Conservation (phyloP, 768 basidiomycete species). For the Coprinopsis strossmayeri region DNA sequence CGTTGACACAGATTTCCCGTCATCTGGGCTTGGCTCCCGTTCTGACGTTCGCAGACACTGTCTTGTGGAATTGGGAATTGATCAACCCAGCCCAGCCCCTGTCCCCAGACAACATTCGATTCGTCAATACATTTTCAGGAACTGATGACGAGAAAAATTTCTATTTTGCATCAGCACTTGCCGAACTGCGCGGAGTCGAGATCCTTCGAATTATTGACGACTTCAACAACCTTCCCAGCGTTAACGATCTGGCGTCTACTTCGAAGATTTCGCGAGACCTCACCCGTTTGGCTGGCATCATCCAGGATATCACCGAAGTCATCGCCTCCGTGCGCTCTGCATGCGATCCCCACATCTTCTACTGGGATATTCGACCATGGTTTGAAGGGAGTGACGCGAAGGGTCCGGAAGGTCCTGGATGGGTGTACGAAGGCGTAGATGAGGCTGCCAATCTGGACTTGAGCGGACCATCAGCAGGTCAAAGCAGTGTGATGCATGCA, state of each 20-base stretch:
- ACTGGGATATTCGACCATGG: conserved; percentile 90
- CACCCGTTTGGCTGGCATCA: conserved; percentile 52
- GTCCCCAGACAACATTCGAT: conserved; percentile 68
- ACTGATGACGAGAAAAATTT: conserved; percentile 83
- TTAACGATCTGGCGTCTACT: conserved; percentile 53
- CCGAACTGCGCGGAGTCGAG: conserved; percentile 83
- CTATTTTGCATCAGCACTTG: conserved; percentile 76
- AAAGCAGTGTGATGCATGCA: conserved; percentile 87
- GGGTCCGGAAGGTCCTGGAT: conserved; percentile 42
- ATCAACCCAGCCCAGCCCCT: conserved; percentile 50
- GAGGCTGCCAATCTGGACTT: conserved; percentile 53
- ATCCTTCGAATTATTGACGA: conserved; percentile 84
- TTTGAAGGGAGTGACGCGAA: conserved; percentile 74
- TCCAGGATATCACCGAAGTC: conserved; percentile 68
- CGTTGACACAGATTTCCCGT: conserved; percentile 70
- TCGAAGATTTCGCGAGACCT: conserved; percentile 72
- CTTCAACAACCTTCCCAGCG: conserved; percentile 70
- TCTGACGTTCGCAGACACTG: conserved; percentile 92
- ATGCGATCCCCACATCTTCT: conserved; percentile 85
- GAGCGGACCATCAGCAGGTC: conserved; percentile 90
- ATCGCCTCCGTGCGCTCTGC: conserved; percentile 61
- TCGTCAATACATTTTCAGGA: conserved; percentile 73
- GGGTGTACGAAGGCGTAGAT: conserved; percentile 77
- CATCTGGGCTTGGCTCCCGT: conserved; percentile 85
- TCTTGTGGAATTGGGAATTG: conserved; percentile 86